Base-by-base conservation (phyloP, 2,329 filamentous ascomycete genomes). In the Dryadomyces sulphureus region DNA sequence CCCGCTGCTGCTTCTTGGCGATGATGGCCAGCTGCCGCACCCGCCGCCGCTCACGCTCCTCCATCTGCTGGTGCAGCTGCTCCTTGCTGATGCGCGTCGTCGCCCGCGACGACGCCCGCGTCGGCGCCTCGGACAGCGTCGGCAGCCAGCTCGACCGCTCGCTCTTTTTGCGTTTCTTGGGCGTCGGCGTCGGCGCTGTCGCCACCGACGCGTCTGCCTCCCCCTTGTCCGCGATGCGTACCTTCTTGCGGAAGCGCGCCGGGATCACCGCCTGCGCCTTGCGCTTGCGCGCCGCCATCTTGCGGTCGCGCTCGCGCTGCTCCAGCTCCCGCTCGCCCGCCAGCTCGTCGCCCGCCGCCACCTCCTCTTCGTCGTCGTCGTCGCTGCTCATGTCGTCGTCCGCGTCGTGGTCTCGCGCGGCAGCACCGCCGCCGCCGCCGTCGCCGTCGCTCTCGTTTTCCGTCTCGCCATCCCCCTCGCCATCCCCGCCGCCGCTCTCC, bases 321-420 rank as follows among this genome's bases (percentile, higher is more conserved):
- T 92, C 79, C 46, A 98, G 62, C 62, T 94, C 87, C 56, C 81
- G 83, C 64, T 98, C 92, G 30, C 92, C 92, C 47, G 86, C 84
- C 5, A 92, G 62, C 38, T 94, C 86, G 53, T 92, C 53, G 17
- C 11, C 19, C 49, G 7, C 22, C 77, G 19, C 71, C 73, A 24
- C 30, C 7, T 42, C 79, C 48, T 87, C 81, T 49, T 93, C 86
- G 62, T 76, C 78, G 48, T 87, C 81, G 49, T 93, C 86, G 42
- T 92, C 86, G 43, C 89, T 84, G 52, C 86, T 93, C 14, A 85
- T 79, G 58, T 95, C 90, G 2, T 82, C 85, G 2, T 67, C 76
- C 7, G 72, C 76, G 55, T 87, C 83, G 56, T 87, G 83, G 47
- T 76, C 79, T 61, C 5, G 25, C 5, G 17, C 14, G n/a, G 27